Base-by-base conservation (phyloP, 805 yeast species). In the Myxozyma geophila region DNA sequence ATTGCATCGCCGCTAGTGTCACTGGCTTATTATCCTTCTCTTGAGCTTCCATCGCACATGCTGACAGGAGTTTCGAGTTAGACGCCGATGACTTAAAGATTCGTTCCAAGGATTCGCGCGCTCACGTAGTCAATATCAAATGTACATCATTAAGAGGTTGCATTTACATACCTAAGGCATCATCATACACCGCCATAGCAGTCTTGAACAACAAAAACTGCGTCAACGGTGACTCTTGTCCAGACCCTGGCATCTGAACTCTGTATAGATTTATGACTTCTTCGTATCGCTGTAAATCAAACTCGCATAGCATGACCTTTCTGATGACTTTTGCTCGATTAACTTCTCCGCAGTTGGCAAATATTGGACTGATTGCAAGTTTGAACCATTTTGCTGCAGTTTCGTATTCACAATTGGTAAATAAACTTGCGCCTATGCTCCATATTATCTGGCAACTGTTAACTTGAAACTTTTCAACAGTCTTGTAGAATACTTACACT, bases 11-110 rank as follows among this genome's bases (percentile, higher is more conserved):
- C 9, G 50, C 52, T 5, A 64, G 49, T 6, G 64, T 57, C 8
- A 64, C 58, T 10, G 55, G 49, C 55, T 64, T 60, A 28, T 50
- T 54, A 10, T 57, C 64, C 21, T 33, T 52, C 23, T 56, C 61
- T 36, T 64, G 67, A 13, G 64, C 61, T 33, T 64, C 64, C 57
- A 55, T 56, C 10, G 67, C 67, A 35, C 67, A 64, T 1, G 67
- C 59, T 17, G 57, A 35, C 17, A 64, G 39, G 21, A 64, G 41
- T 28, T 40, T 54, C 17, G 54, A 19, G 37, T 48, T 59, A 2
- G 41, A 54, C 2, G 43, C 46, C 7, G 60, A 43, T 9, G 58
- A 19, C 8, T 48, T 56, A 12, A 46, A 52, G 7, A 64, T 57
- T 13, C 12, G 19, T 7, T 55, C 40, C 17, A 64, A 41, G 36